Base-by-base conservation (phyloP, 2,329 filamentous ascomycete species). In the Lasiodiplodia citricola region DNA sequence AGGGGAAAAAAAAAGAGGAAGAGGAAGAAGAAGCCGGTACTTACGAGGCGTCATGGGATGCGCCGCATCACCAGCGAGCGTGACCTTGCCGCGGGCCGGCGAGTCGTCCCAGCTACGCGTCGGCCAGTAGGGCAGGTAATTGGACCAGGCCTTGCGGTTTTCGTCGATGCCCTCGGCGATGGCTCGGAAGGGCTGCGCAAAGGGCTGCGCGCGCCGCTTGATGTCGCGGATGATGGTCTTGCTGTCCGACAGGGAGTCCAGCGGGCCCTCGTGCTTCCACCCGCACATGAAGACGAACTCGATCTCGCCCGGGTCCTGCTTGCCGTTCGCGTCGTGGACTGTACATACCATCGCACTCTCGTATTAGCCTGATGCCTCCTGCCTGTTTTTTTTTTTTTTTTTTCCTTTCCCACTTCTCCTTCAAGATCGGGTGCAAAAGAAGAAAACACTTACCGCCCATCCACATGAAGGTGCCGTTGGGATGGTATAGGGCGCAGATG, bases 261-360 rank as follows among this genome's bases (percentile, higher is more conserved):
- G 73, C 74, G 52, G 80, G 80, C 44, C 74, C 73, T 11, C 78
- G 77, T 76, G 11, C 74, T 78, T 71, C 81, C 82, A 84, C 13
- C 83, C 84, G 63, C 85, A 81, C 72, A 85, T 85, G 74, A 82
- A 84, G 73, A 82, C 82, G 71, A 84, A 84, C 3, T 77, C 78
- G 82, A 82, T 83, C 5, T 74, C 75, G 25, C 81, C 80, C 1
- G 82, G 82, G 11, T 78, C 72, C 21, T 78, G n/a, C n/a, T 51
- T 73, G 16, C 75, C 70, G 55, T 80, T 75, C 2, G 78, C 74
- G 5, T 68, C 52, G 67, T 68, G 67, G 0, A 64, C 67, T 68
- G 52, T 23, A 7, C 11, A 28, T 10, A 11, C 8, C 0, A 5
- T 14, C 1, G 35, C 14, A 11, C 21, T 7, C 14, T 13, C 10